phyloP scores from a whole-genome alignment of 371 early-diverging fungal genomes.

The Mortierella sp. region DNA sequence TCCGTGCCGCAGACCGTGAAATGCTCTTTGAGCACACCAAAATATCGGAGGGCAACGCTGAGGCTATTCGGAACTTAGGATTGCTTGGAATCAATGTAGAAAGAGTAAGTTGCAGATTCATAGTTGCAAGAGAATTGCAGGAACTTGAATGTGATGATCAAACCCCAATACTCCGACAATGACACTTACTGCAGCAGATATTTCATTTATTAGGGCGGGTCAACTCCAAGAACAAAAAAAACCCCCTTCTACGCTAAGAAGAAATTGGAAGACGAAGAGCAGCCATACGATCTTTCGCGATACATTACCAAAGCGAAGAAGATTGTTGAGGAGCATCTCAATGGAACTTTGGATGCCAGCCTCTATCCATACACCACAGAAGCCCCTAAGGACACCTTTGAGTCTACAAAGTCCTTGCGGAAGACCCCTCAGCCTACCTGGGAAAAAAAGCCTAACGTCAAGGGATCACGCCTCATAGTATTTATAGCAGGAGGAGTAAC shows the following conservation, averaged over 20 bases:
- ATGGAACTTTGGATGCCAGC: slow-evolving; percentile 68
- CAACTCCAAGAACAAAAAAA: slow-evolving; percentile 27
- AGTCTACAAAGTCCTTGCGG: slow-evolving; percentile 42
- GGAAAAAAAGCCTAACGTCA: slow-evolving; percentile 60
- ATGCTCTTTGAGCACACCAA: slow-evolving; percentile 80
- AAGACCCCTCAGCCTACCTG: slow-evolving; percentile 38
- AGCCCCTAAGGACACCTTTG: slow-evolving; percentile 56
- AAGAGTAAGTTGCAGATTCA: slow-evolving; percentile 26
- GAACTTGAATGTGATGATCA: neutral
- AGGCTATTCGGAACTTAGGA: slow-evolving; percentile 83
- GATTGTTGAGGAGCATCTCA: slow-evolving; percentile 67
- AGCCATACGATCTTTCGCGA: slow-evolving; percentile 76
- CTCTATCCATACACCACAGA: slow-evolving; percentile 72
- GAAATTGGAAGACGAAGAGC: slow-evolving; percentile 68
- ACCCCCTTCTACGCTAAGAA: slow-evolving; percentile 51
- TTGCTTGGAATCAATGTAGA: slow-evolving; percentile 74
- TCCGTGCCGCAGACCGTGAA: slow-evolving; percentile 74
- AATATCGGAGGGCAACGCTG: slow-evolving; percentile 77
- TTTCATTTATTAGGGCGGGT: slow-evolving; percentile 28
- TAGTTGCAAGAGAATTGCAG: neutral
- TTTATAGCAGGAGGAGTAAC: slow-evolving; percentile 96
- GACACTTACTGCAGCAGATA: neutral
- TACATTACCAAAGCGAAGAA: slow-evolving; percentile 77
- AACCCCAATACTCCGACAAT: no score
- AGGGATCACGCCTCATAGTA: slow-evolving; percentile 62